Percentiles rank a stretch among this genome's conserved stretches.
phyloP scores from a whole-genome alignment of 2,329 filamentous ascomycete species.

The Venturia oleaginea region DNA sequence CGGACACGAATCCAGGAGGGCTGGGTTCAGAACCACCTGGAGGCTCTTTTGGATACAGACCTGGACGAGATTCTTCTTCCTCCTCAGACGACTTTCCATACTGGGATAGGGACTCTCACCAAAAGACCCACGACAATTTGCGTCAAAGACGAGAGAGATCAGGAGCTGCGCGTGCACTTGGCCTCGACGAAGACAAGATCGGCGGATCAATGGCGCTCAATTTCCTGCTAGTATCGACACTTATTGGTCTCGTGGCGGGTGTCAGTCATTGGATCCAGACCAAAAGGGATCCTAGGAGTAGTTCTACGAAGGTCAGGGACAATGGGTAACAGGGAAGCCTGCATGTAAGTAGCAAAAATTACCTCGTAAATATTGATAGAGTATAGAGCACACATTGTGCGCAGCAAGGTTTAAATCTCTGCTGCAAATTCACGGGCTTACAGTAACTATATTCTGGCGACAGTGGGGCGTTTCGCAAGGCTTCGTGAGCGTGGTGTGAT shows the following conservation, averaged over 20 bases:
- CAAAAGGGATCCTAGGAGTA: background rate
- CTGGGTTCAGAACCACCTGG: constrained; percentile 50
- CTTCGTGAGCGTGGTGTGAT: too few species aligned
- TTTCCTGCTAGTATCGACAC: constrained; percentile 11
- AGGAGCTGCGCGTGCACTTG: background rate
- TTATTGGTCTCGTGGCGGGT: constrained; percentile 7
- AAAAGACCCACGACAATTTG: constrained; percentile 51
- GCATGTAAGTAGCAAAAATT: background rate
- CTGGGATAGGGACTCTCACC: constrained; percentile 68
- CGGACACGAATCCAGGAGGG: constrained; percentile 32
- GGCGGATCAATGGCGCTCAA: constrained; percentile 8
- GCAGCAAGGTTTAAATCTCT: background rate
- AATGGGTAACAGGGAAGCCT: background rate
- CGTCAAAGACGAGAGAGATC: background rate
- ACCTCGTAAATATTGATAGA: background rate
- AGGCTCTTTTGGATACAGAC: constrained; percentile 17
- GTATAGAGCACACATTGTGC: background rate
- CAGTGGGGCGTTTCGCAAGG: too few species aligned
- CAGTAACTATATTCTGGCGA: too few species aligned
- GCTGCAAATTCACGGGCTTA: too few species aligned
- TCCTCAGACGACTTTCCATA: constrained; percentile 53
- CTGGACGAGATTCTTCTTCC: background rate
- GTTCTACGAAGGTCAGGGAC: background rate
- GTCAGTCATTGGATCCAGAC: background rate
- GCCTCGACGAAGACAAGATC: constrained; percentile 3